Evolutionary conservation across 805 yeast genomes (phyloP), one percentile per base, ranked within the genome.

Genomic region (Ogataea ganodermae): DNA sequence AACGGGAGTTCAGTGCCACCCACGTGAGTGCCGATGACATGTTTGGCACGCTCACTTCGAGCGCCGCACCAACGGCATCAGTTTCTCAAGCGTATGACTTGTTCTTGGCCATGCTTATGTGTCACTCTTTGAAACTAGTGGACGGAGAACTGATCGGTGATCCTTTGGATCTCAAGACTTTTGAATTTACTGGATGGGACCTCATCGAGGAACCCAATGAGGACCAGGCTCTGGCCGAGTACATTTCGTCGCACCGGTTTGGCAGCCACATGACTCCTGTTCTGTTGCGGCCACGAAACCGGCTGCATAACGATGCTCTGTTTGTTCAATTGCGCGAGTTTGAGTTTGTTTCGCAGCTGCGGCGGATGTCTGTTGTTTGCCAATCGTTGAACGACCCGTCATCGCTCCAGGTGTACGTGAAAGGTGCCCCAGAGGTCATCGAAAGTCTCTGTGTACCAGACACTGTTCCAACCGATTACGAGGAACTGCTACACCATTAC

Each of bases 351-450:
- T 83, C 98, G 0, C 79, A 83, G 27, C 68, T 94, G 51, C 81
- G 99, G 64, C 75, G 99, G 59, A 92, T 92, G 97, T 83, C 94
- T 43, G 97, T 90, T 0, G 65, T 92, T 43, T 82, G 83, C 13
- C 78, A 79, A 48, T 71, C 74, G 1, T 68, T 66, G 32, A 58
- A 65, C 24, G 72, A 71, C 17, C 56, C 59, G 13, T 39, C 49
- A 3, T 32, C 45, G 6, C 31, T 59, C n/a, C 65, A 70, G 17
- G 79, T 83, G 0, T 84, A 80, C 62, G 89, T 94, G 10, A 94
- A 94, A 62, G 99, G 99, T 41, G 99, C 99, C 0, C 99, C 99
- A 0, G 99, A 94, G 63, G 88, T 91, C 9, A 87, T 94, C 76
- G 72, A 78, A 24, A 84, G 81, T 14, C 80, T 94, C 24, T 94